Base-by-base conservation (phyloP, 2,329 filamentous ascomycete genomes). In the Talaromyces islandicus region DNA sequence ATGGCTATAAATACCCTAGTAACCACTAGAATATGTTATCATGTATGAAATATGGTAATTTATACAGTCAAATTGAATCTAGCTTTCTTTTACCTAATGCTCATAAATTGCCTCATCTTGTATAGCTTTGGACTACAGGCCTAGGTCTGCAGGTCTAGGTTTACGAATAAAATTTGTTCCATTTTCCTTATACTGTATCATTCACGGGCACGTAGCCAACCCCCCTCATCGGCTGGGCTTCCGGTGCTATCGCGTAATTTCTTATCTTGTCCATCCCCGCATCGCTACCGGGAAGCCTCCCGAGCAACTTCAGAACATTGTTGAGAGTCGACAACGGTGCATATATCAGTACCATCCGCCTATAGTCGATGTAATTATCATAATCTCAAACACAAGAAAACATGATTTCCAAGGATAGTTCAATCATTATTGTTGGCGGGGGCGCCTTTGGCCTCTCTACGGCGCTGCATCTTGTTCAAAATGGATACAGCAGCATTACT, bases 1-100 rank as follows among this genome's bases (percentile, higher is more conserved):
- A 81, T 35, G 79, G 81, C 72, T 86, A 91, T 35, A 72, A 73
- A 56, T 92, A 92, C 72, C 86, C 87, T 19, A 90, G 88, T 77
- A 91, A 91, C 73, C 19, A 50, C 43, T 50, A 50, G 12, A 50
- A 12, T 5, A 25, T 2, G 24, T 4, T 50, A 11, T 21, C 10
- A 24, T 25, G 43, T 50, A 25, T 10, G 5, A 10, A 12, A 24
- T 21, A 50, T 21, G 43, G 21, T 21, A n/a, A n/a, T 24, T 24
- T 50, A 11, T 4, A 21, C 11, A 50, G 21, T 50, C 5, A 50
- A 50, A 50, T 50, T 21, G 19, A 24, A 25, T 17, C 2, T n/a
- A n/a, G 5, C 11, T 50, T 25, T 7, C 19, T 24, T 50, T 50
- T 21, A 12, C 14, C 14, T 38, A n/a, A 38, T 38, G 35, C 25